Conservation (phyloP, 129 eudicot species). For the Dittrichia graveolens region DNA sequence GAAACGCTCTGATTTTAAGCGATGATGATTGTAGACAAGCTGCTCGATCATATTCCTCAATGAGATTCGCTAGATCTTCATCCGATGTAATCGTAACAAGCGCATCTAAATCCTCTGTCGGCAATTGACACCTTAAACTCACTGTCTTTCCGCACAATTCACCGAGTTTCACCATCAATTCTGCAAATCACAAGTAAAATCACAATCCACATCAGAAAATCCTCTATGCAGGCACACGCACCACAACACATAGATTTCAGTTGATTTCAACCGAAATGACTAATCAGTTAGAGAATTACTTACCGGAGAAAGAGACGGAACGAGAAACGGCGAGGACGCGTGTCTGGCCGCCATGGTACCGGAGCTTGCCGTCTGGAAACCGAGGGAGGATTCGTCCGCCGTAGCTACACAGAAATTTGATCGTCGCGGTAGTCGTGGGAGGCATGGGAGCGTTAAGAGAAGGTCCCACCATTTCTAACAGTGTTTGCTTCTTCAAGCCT, state of each 20-base stretch:
- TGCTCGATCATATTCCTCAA: conserved; percentile 82
- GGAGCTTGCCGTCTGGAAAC: conserved; percentile 90
- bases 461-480: conserved; percentile 55
- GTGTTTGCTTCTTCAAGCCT: conserved; percentile 67
- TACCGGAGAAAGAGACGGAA: conserved; percentile 73
- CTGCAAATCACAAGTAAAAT: conserved; percentile 39
- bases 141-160: conserved; percentile 75
- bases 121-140: conserved; percentile 75
- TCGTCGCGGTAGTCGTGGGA: conserved; percentile 29
- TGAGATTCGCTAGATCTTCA: conserved; percentile 65
- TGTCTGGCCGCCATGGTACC: conserved; percentile 94
- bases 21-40: conserved; percentile 40
- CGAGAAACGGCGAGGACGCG: conserved; percentile 81
- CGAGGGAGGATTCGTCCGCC: conserved; percentile 95
- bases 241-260: background rate
- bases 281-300: background rate
- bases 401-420: conserved; percentile 81
- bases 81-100: conserved; percentile 70
- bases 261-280: background rate
- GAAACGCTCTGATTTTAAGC: conserved; percentile 70
- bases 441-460: conserved; percentile 44
- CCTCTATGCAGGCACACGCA: too few relatives aligned
- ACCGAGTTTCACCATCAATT: conserved; percentile 64
- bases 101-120: conserved; percentile 82
- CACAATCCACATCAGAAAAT: background rate